These are phyloP conservation scores for Naganishia vaughanmartiniae DNA, from an alignment of 768 basidiomycete species.

Conservation along the genomic window DNA sequence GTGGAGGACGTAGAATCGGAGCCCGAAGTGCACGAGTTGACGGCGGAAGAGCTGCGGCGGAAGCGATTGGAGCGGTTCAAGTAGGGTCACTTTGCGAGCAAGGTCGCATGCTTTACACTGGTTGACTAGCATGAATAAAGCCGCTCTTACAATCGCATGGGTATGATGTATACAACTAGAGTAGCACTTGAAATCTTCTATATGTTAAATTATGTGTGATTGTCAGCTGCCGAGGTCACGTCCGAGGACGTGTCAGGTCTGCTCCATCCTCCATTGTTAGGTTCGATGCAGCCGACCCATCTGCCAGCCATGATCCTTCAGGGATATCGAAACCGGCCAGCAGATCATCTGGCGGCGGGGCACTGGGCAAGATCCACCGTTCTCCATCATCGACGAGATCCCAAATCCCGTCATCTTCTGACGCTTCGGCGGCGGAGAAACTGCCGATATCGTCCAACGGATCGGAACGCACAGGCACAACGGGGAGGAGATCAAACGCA, in stretches of 20 bases:
- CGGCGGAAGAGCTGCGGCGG: slow-evolving; percentile 25
- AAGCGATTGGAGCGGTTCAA: slow-evolving; percentile 29
- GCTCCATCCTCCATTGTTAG: neutral
- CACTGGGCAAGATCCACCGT: slow-evolving; percentile 22
- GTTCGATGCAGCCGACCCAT: neutral
- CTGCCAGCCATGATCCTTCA: neutral
- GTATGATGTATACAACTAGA: slow-evolving; percentile 17
- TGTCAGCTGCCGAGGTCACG: neutral
- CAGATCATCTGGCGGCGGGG: slow-evolving; percentile 8
- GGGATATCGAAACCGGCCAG: neutral
- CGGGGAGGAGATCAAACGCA: slow-evolving; percentile 11
- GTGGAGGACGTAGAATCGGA: slow-evolving; percentile 20
- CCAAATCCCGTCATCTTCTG: slow-evolving; percentile 13
- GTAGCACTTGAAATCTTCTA: neutral
- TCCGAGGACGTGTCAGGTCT: neutral
- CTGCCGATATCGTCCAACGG: neutral
- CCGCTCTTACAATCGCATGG: neutral
- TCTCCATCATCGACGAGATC: slow-evolving; percentile 16
- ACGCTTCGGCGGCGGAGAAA: neutral
- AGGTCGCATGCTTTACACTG: too few relatives aligned
- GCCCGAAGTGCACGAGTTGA: slow-evolving; percentile 24
- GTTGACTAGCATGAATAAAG: neutral
- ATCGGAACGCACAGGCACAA: neutral
- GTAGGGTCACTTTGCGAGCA: neutral
- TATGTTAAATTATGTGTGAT: neutral